phyloP scores from a whole-genome alignment of 768 basidiomycete genomes.

The Collybiopsis luxurians region DNA sequence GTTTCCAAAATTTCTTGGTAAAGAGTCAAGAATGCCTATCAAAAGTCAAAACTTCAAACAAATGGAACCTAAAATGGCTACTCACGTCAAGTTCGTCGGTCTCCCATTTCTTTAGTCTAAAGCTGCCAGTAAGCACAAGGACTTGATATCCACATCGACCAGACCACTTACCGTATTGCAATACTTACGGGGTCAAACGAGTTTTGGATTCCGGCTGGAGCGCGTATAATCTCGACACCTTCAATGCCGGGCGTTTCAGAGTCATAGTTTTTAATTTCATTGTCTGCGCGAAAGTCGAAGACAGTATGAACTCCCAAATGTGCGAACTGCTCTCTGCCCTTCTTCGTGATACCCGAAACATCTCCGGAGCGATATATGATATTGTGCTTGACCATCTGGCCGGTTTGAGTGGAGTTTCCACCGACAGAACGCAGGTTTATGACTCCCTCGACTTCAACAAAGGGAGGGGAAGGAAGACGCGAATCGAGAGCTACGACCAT shows the following conservation, averaged over 20 bases:
- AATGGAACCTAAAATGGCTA: background rate
- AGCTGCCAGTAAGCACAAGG: background rate
- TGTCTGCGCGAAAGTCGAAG: conserved; percentile 38
- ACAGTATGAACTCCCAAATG: conserved; percentile 32
- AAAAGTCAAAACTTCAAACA: background rate
- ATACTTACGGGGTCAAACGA: conserved; percentile 27
- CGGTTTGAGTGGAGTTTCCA: conserved; percentile 15
- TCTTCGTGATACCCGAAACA: conserved; percentile 28
- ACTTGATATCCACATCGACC: too few species aligned
- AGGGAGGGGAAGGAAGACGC: conserved; percentile 28
- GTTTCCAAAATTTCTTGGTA: conserved; percentile 29
- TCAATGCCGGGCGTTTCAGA: conserved; percentile 22
- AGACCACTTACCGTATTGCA: conserved; percentile 14
- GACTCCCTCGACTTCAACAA: conserved; percentile 35
- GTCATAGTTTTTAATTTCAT: conserved; percentile 32
- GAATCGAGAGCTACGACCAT: background rate
- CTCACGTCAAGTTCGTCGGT: conserved; percentile 22
- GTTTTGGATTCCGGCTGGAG: conserved; percentile 24
- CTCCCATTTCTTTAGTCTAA: conserved; percentile 27
- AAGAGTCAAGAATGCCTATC: conserved; percentile 27
- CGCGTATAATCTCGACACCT: conserved; percentile 28
- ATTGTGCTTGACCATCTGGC: conserved; percentile 22
- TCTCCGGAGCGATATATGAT: conserved; percentile 40
- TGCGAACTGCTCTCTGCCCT: conserved; percentile 29
- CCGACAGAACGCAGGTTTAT: conserved; percentile 37